Evolutionary conservation across 768 basidiomycete species (phyloP).

Genomic region (Rubroboletus satanas): DNA sequence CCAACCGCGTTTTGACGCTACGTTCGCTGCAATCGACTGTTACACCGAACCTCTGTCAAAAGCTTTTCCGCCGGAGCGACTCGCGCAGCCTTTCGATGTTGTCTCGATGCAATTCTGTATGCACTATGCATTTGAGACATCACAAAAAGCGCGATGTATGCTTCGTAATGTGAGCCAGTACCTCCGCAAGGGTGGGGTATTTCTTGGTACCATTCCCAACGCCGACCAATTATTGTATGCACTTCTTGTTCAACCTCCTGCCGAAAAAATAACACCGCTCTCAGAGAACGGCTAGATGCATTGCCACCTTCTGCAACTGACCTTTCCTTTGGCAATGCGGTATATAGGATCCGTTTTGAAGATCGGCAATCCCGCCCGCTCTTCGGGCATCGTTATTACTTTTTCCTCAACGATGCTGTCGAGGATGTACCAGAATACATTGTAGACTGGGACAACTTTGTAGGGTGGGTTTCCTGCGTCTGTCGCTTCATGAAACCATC

Average conservation of each 20-base stretch:
- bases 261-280: constrained; percentile 13
- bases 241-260: constrained; percentile 1
- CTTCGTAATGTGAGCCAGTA: constrained; percentile 81
- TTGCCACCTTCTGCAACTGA: constrained; percentile 63
- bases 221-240: constrained; percentile 78
- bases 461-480: constrained; percentile 48
- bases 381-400: constrained; percentile 92
- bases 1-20: constrained; percentile 62
- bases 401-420: constrained; percentile 92
- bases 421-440: constrained; percentile 97
- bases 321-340: constrained; percentile 84
- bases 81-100: constrained; percentile 79
- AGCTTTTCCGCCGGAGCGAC: constrained; percentile 58
- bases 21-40: constrained; percentile 86
- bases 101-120: constrained; percentile 99
- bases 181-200: constrained; percentile 82
- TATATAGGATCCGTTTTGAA: constrained; percentile 87
- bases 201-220: constrained; percentile 97
- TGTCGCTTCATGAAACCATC: background rate
- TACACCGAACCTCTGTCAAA: constrained; percentile 70
- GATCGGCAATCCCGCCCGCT: constrained; percentile 55
- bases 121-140: constrained; percentile 98
- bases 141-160: constrained; percentile 85
- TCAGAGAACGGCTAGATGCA: constrained; percentile 67
- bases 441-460: constrained; percentile 94